Base-by-base conservation (phyloP, 2,329 filamentous ascomycete genomes). In the Talaromyces rugulosus region DNA sequence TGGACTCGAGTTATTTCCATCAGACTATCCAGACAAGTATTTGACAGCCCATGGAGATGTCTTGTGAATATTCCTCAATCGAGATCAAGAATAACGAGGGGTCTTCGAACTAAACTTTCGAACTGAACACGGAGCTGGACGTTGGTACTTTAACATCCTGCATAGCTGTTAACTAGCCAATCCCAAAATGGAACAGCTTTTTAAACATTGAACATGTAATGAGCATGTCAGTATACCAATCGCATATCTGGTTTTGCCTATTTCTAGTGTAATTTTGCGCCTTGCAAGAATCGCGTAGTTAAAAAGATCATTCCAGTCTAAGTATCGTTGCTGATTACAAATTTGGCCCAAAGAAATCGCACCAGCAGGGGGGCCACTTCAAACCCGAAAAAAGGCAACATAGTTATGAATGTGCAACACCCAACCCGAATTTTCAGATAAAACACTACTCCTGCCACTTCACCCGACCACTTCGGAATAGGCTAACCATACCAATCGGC, bases 401-500 rank as follows among this genome's bases (percentile, higher is more conserved):
- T 40, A 16, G 7, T 7, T 14, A 40, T 40, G 12, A 16, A 40
- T 40, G 6, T n/a, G 16, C 36, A 40, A 3, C 16, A 7, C 16
- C 12, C 36, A 40, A n/a, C 16, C 36, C 3, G 16, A n/a, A n/a
- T n/a, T 7, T 6, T n/a, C 5, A n/a, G 6, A 40, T 3, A 40
- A 40, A 40, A 40, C 36, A 40, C n/a, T 8, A 40, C 2, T 51
- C 44, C 18, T 51, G 18, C 44, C 44, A 51, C 27, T 51, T 51
- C 14, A 51, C 44, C 9, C 73, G 68, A 62, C 68, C 69, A 58
- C 71, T 67, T 12, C 71, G 63, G 33, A 74, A 72, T 65, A 72
- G 69, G 5, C 70, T 70, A 2, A 76, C 72, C 71, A 76, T 74
- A 1, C 73, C 72, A 52, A 75, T 72, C 1, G 74, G 72, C 57